phyloP scores from a whole-genome alignment of 352 stramenopile species.

The Aphanomyces astaci region DNA sequence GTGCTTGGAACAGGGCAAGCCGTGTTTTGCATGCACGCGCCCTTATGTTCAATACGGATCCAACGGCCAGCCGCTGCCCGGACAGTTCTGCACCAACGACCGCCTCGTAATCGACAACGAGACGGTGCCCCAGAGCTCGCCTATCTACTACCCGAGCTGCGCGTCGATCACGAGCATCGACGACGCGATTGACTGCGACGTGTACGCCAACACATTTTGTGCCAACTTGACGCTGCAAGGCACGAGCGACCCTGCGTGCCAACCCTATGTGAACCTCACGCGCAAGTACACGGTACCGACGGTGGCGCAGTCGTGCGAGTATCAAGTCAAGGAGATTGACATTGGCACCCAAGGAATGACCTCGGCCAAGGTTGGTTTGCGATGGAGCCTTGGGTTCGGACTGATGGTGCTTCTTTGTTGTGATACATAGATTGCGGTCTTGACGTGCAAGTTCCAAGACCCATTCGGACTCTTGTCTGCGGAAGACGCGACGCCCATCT shows the following conservation, averaged over 20 bases:
- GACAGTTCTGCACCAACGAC: slow-evolving; percentile 11
- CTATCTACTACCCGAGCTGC: not conserved
- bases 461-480: not conserved
- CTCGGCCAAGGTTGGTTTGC: not conserved
- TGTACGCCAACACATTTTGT: not conserved
- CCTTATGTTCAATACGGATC: not conserved
- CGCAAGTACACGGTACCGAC: slow-evolving; percentile 11
- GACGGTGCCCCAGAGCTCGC: not conserved
- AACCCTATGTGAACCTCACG: slow-evolving; percentile 19
- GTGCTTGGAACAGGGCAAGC: slow-evolving; percentile 12
- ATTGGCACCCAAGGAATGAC: not conserved
- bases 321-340: slow-evolving; percentile 5
- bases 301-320: slow-evolving; percentile 8
- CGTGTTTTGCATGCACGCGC: slow-evolving; percentile 10
- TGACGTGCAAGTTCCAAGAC: slow-evolving; percentile 16
- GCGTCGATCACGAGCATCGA: slow-evolving; percentile 2
- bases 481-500: slow-evolving; percentile 1
- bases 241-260: slow-evolving; percentile 10
- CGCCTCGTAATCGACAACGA: not conserved
- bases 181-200: slow-evolving; percentile 3
- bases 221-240: not conserved
- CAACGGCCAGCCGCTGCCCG: not conserved
- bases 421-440: slow-evolving; percentile 19
- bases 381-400: not conserved
- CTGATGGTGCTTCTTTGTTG: no score